phyloP scores from a whole-genome alignment of 116 monocot species.

The Trichopus zeylanicus region DNA sequence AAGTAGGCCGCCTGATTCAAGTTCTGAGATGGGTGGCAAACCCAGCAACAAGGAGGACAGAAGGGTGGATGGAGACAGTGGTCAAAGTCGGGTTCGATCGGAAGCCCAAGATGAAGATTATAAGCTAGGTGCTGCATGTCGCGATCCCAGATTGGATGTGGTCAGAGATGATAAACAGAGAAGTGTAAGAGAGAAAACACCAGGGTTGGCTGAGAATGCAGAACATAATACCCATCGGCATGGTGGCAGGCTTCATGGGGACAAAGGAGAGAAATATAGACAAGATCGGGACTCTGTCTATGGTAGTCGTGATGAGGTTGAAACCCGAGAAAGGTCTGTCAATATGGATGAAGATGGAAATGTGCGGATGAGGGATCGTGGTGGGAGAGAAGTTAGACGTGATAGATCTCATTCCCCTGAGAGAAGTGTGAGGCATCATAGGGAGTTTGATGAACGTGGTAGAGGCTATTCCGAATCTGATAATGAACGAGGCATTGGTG shows the following conservation, averaged over 20 bases:
- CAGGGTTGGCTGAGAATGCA: constrained; percentile 17
- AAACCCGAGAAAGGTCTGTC: constrained; percentile 27
- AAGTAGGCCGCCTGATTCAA: constrained; percentile 23
- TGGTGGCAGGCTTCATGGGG: constrained; percentile 21
- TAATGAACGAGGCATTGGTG: constrained; percentile 34
- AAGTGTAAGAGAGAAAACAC: constrained; percentile 21
- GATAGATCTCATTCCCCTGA: constrained; percentile 54
- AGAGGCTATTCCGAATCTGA: constrained; percentile 66
- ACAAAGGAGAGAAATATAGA: constrained; percentile 48
- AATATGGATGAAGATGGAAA: constrained; percentile 47
- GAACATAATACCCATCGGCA: constrained; percentile 17
- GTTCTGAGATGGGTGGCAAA: constrained; percentile 27
- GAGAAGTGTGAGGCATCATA: constrained; percentile 39
- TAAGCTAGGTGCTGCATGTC: constrained; percentile 6
- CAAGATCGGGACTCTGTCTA: constrained; percentile 21
- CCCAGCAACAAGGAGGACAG: constrained; percentile 26
- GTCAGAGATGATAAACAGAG: constrained; percentile 36
- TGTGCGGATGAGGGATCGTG: constrained; percentile 32
- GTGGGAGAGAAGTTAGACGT: constrained; percentile 28
- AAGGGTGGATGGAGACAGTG: constrained; percentile 33
- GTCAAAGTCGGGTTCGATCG: constrained; percentile 14
- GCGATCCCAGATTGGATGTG: constrained; percentile 22
- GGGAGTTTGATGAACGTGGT: constrained; percentile 54
- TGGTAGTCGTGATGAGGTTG: constrained; percentile 36
- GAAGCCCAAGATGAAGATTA: constrained; percentile 31